Percentiles rank a stretch among this genome's conserved stretches.
Conservation (phyloP, 2,329 filamentous ascomycete species). For the Coniosporium tulheliwenetii region DNA sequence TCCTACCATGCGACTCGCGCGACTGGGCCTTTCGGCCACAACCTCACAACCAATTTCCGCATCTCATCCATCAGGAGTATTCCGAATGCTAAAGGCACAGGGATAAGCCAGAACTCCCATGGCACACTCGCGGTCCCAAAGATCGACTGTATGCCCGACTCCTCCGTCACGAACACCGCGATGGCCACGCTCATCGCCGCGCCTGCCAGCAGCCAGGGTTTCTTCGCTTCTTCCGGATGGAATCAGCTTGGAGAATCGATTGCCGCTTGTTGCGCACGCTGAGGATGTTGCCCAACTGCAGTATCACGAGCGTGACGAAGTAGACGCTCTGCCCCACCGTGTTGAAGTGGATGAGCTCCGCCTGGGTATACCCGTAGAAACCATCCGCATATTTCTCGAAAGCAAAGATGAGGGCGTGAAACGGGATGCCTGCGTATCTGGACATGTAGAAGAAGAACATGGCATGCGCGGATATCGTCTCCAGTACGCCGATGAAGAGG, state of each 20-base stretch:
- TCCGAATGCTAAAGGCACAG: conserved; percentile 33
- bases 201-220: conserved; percentile 35
- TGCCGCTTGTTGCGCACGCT: conserved; percentile 34
- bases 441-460: conserved; percentile 42
- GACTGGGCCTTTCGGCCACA: conserved; percentile 27
- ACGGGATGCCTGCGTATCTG: conserved; percentile 28
- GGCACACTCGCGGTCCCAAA: conserved; percentile 35
- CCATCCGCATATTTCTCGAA: conserved; percentile 33
- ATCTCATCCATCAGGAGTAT: conserved; percentile 37
- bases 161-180: conserved; percentile 38
- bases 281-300: conserved; percentile 40
- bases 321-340: conserved; percentile 35
- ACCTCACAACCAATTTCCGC: conserved; percentile 32
- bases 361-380: conserved; percentile 32
- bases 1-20: conserved; percentile 34
- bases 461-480: conserved; percentile 31
- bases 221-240: conserved; percentile 28
- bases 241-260: conserved; percentile 36
- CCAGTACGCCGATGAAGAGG: conserved; percentile 36
- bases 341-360: conserved; percentile 32
- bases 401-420: conserved; percentile 32
- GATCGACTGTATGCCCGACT: conserved; percentile 31
- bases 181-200: conserved; percentile 33
- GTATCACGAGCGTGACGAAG: conserved; percentile 37
- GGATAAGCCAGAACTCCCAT: conserved; percentile 37